A percentile compares a stretch with the other conserved stretches of the same genome.
Conservation (phyloP, 139 green algal species). For the Micractinium sp. region DNA sequence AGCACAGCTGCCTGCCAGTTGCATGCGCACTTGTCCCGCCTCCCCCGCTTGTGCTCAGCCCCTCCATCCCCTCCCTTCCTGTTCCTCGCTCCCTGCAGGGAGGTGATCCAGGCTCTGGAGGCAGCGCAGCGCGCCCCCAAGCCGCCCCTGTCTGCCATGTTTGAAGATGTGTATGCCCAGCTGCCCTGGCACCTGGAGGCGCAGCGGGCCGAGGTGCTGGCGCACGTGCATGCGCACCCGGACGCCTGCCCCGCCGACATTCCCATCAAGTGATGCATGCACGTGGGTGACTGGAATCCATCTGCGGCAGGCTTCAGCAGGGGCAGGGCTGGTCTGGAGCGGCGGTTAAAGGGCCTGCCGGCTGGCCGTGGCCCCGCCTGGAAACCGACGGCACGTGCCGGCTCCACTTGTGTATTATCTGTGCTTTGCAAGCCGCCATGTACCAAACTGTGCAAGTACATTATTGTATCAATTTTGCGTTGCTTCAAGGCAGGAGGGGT, state of each 20-base stretch:
- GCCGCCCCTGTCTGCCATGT: slow-evolving; percentile 69
- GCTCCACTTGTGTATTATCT: too few relatives aligned
- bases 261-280: slow-evolving; percentile 49
- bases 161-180: slow-evolving; percentile 83
- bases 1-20: too few relatives aligned
- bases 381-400: too few relatives aligned
- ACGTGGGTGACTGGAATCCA: too few relatives aligned
- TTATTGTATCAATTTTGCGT: too few relatives aligned
- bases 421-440: too few relatives aligned
- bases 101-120: slow-evolving; percentile 74
- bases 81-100: background rate
- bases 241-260: slow-evolving; percentile 60
- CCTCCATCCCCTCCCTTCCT: background rate
- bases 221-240: slow-evolving; percentile 51
- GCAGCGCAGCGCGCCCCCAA: slow-evolving; percentile 67
- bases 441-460: too few relatives aligned
- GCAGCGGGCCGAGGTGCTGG: slow-evolving; percentile 68
- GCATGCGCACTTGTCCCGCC: background rate
- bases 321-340: too few relatives aligned
- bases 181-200: slow-evolving; percentile 74
- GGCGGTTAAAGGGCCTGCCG: too few relatives aligned
- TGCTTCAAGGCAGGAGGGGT: too few relatives aligned
- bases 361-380: too few relatives aligned
- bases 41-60: background rate
- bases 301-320: too few relatives aligned